phyloP scores from a whole-genome alignment of 225 moss, liverwort and hornwort genomes.

The Polytrichum commune region DNA sequence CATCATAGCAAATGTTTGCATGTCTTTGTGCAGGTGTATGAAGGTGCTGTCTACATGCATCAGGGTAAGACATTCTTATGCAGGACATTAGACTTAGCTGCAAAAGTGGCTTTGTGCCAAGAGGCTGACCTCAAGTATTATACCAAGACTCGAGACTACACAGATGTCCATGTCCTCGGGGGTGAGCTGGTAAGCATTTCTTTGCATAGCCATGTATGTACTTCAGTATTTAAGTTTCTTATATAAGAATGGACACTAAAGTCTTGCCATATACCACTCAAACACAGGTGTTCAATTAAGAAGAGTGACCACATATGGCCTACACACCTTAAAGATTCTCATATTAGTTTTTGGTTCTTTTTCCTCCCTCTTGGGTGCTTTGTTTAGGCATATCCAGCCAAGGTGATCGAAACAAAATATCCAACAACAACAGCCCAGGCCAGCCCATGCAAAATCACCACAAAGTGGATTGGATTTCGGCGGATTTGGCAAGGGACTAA shows the following conservation, averaged over 20 bases:
- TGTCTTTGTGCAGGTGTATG: conserved; percentile 67
- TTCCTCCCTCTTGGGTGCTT: not conserved
- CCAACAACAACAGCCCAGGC: conserved; percentile 79
- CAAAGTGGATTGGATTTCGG: conserved; percentile 77
- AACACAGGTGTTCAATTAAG: too few species aligned
- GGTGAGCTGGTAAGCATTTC: conserved; percentile 64
- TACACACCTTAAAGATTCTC: too few species aligned
- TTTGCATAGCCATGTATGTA: not conserved
- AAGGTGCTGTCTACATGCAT: conserved; percentile 96
- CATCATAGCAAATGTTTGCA: too few species aligned
- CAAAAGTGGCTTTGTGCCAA: conserved; percentile 81
- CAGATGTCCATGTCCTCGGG: conserved; percentile 82
- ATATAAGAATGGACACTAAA: too few species aligned
- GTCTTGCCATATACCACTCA: too few species aligned
- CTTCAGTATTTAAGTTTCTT: too few species aligned
- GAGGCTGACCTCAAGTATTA: conserved; percentile 91
- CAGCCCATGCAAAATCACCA: conserved; percentile 79
- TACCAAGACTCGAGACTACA: conserved; percentile 83
- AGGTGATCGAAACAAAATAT: conserved; percentile 54
- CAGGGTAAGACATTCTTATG: conserved; percentile 88
- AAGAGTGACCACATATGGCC: too few species aligned
- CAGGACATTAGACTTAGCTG: conserved; percentile 61
- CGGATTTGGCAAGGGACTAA: conserved; percentile 82
- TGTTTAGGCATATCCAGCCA: conserved; percentile 81
- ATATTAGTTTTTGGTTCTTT: too few species aligned